These are phyloP conservation scores for Sonneratia alba DNA, from an alignment of 345 rosid genomes.

Conservation along the genomic window DNA sequence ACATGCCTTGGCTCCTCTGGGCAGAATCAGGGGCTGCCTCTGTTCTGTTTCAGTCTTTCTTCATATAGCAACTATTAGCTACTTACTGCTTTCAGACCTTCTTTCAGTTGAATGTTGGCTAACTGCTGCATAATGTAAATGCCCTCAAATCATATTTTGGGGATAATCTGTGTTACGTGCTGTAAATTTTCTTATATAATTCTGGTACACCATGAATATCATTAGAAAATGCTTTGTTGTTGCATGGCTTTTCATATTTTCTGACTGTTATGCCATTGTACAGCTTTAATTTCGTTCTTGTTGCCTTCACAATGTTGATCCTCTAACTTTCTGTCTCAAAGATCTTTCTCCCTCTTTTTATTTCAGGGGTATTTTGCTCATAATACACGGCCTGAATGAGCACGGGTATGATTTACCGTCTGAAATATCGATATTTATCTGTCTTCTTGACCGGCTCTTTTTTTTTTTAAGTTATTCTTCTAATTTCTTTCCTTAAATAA, in stretches of 20 bases:
- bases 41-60: background rate
- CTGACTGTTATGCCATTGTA: slow-evolving; percentile 2
- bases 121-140: background rate
- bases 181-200: background rate
- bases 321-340: background rate
- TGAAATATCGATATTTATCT: background rate
- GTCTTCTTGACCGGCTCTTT: background rate
- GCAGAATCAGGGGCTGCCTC: background rate
- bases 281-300: background rate
- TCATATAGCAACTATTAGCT: background rate
- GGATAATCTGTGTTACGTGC: background rate
- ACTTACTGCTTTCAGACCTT: background rate
- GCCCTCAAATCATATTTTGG: background rate
- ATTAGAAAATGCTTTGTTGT: slow-evolving; percentile 7
- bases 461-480: background rate
- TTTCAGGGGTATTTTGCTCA: slow-evolving; percentile 77
- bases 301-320: background rate
- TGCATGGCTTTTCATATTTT: slow-evolving; percentile 7
- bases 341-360: background rate
- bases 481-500: background rate
- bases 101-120: background rate
- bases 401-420: slow-evolving; percentile 50
- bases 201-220: background rate
- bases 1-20: too few relatives aligned
- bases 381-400: slow-evolving; percentile 90